Percentiles rank a stretch among this genome's conserved stretches.
Evolutionary conservation across 1,284 basidiomycete genomes (phyloP).

Genomic region (Tilletiaria anomala): DNA sequence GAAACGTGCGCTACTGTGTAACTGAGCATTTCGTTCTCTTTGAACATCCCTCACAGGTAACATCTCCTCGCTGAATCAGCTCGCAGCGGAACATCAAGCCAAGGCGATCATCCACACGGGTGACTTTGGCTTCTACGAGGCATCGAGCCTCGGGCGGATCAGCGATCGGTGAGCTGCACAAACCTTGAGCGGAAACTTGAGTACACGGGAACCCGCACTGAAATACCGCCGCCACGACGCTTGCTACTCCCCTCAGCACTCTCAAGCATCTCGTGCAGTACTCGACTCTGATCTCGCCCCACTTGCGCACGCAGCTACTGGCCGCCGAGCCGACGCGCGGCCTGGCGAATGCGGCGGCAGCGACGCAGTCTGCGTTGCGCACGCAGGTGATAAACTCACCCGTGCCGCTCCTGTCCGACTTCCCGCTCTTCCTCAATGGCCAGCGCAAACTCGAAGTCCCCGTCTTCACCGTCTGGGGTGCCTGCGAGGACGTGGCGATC

Average conservation of each 20-base stretch:
- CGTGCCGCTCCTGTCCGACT: constrained; percentile 59
- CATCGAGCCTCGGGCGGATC: constrained; percentile 68
- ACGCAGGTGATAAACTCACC: constrained; percentile 38
- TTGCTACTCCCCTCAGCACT: constrained; percentile 41
- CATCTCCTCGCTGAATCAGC: constrained; percentile 71
- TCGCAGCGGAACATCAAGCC: constrained; percentile 80
- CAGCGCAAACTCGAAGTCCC: constrained; percentile 47
- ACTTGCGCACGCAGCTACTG: constrained; percentile 67
- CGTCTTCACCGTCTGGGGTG: constrained; percentile 92
- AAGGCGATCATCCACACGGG: constrained; percentile 77
- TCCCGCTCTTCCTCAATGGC: constrained; percentile 75
- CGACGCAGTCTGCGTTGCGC: constrained; percentile 13
- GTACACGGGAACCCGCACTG: no score
- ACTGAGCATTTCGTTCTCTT: neutral
- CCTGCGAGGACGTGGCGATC: constrained; percentile 86
- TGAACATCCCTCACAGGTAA: constrained; percentile 34
- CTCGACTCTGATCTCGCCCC: constrained; percentile 77
- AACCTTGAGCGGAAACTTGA: no score
- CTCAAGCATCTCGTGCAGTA: constrained; percentile 93
- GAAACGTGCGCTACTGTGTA: neutral
- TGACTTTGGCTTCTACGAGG: constrained; percentile 96
- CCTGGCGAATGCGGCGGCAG: constrained; percentile 8
- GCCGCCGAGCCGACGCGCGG: constrained; percentile 45
- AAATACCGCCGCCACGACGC: no score
- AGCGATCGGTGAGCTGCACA: no score